phyloP scores from a whole-genome alignment of 768 basidiomycete species.

The Pholiota conissans region DNA sequence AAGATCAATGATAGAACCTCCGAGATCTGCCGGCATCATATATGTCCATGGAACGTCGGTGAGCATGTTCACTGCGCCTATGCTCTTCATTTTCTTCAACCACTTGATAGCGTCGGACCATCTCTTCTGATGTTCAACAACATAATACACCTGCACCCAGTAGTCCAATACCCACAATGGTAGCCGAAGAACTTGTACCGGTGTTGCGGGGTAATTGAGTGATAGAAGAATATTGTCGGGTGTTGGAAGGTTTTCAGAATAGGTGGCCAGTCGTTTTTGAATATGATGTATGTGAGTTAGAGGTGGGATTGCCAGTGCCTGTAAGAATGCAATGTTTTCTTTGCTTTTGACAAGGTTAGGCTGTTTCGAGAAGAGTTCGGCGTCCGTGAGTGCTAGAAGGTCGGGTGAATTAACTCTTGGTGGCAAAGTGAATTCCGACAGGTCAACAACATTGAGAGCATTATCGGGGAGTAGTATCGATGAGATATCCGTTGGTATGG shows the following conservation, averaged over 20 bases:
- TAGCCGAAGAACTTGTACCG: not conserved
- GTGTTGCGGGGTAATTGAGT: not conserved
- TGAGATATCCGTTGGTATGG: not conserved
- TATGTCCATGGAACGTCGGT: conserved; percentile 14
- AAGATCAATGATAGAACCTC: not conserved
- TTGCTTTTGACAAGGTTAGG: not conserved
- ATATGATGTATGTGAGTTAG: not conserved
- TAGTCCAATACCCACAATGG: conserved; percentile 17
- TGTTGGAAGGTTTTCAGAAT: not conserved
- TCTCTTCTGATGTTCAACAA: conserved; percentile 2
- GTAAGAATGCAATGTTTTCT: not conserved
- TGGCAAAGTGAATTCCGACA: not conserved
- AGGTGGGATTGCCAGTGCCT: not conserved
- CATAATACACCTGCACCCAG: conserved; percentile 7
- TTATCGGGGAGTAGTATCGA: not conserved
- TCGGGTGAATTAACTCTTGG: not conserved
- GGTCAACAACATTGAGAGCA: conserved; percentile 10
- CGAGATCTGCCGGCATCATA: not conserved
- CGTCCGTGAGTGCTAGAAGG: not conserved
- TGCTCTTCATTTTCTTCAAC: conserved; percentile 4
- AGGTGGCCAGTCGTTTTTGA: not conserved
- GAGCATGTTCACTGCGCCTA: conserved; percentile 2
- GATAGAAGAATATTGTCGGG: not conserved
- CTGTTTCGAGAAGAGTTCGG: conserved; percentile 1
- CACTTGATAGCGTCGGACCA: conserved; percentile 13